phyloP scores from a whole-genome alignment of 352 stramenopile genomes.

The Pythium pyrilobum region DNA sequence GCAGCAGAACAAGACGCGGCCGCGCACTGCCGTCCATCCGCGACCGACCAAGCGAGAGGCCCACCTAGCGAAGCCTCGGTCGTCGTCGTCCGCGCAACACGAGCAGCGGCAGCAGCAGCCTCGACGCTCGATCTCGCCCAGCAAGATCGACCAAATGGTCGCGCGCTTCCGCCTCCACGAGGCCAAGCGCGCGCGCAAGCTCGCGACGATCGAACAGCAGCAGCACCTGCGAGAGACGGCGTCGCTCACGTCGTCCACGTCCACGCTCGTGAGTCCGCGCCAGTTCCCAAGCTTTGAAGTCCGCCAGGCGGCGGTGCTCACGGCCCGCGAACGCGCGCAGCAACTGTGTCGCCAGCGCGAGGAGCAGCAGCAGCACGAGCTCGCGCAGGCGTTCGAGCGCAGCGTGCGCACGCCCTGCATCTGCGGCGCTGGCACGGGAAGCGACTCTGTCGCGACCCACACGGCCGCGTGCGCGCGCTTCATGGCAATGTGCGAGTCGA shows the following conservation, averaged over 20 bases:
- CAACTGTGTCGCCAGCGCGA: not conserved
- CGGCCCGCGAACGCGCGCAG: slow-evolving; percentile 13
- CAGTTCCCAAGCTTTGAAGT: slow-evolving; percentile 36
- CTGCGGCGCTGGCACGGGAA: not conserved
- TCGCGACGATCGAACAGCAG: not conserved
- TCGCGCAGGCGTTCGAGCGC: not conserved
- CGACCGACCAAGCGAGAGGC: too few species aligned
- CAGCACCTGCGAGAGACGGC: not conserved
- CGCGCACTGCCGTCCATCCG: too few species aligned
- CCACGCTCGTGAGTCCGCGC: slow-evolving; percentile 28
- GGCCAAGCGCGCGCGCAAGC: slow-evolving; percentile 1
- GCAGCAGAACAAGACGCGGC: not conserved
- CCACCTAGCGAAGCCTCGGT: too few species aligned
- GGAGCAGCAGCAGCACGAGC: not conserved
- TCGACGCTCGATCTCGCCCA: not conserved
- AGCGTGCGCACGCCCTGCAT: slow-evolving; percentile 5
- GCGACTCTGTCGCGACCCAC: not conserved
- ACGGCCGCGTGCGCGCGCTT: slow-evolving; percentile 43
- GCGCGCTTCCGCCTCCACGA: slow-evolving; percentile 7
- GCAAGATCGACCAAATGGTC: slow-evolving; percentile 15
- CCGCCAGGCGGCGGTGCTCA: slow-evolving; percentile 11
- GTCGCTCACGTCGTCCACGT: not conserved
- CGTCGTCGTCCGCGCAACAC: too few species aligned
- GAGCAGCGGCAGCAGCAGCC: not conserved
- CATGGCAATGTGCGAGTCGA: slow-evolving; percentile 46